Percentiles rank a stretch among this genome's conserved stretches.
Conservation (phyloP, 2,329 filamentous ascomycete species). For the Cladosporium sp. region DNA sequence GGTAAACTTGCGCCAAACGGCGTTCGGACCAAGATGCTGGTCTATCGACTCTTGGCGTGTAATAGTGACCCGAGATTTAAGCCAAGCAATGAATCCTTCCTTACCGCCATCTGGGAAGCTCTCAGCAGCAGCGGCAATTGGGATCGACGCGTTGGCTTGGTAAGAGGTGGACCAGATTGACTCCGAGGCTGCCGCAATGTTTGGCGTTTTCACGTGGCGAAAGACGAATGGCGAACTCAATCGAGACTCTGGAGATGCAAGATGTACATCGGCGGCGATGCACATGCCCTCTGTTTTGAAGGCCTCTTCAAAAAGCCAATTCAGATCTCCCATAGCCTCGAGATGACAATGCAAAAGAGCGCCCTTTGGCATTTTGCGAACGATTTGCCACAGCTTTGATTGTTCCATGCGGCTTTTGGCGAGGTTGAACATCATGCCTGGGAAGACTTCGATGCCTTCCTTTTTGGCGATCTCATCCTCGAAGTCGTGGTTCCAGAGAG, state of each 20-base stretch:
- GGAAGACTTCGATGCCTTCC: slow-evolving; percentile 62
- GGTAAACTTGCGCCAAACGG: slow-evolving; percentile 82
- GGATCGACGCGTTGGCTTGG: slow-evolving; percentile 52
- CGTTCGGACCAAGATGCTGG: slow-evolving; percentile 77
- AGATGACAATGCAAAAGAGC: slow-evolving; percentile 80
- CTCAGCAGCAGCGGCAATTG: slow-evolving; percentile 60
- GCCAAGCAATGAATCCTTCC: slow-evolving; percentile 69
- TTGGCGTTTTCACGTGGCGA: slow-evolving; percentile 44
- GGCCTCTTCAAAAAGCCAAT: slow-evolving; percentile 69
- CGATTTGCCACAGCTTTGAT: slow-evolving; percentile 79
- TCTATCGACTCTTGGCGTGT: slow-evolving; percentile 66
- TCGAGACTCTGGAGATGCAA: slow-evolving; percentile 51
- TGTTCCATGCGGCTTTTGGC: slow-evolving; percentile 81
- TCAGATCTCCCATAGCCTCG: slow-evolving; percentile 85
- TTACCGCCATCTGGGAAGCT: slow-evolving; percentile 69
- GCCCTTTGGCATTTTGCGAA: slow-evolving; percentile 84
- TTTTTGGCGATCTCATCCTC: slow-evolving; percentile 65
- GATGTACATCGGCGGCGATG: slow-evolving; percentile 55
- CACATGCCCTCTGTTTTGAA: slow-evolving; percentile 70
- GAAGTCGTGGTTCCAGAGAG: slow-evolving; percentile 69
- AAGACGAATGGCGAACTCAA: slow-evolving; percentile 58
- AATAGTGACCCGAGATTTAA: slow-evolving; percentile 68
- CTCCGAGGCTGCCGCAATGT: slow-evolving; percentile 34
- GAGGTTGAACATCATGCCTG: slow-evolving; percentile 89
- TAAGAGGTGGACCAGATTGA: slow-evolving; percentile 67